Evolutionary conservation across 768 basidiomycete species (phyloP).

Genomic region (Mycena polygramma): DNA sequence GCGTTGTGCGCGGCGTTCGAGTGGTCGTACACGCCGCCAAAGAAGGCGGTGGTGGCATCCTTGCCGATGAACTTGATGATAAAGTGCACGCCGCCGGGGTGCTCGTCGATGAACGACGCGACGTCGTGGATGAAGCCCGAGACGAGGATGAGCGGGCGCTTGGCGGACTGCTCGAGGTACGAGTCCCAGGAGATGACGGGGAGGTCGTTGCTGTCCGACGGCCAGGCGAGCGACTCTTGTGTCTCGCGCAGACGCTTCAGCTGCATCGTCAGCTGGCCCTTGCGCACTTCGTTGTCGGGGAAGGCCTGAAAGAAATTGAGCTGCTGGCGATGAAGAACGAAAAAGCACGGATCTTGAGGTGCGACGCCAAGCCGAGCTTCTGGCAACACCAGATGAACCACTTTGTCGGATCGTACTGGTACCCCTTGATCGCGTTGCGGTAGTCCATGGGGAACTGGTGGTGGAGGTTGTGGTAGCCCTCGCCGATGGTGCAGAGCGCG

Average conservation of each 20-base stretch:
- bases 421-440: constrained; percentile 95
- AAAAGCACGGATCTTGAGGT: constrained; percentile 66
- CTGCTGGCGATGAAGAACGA: background rate
- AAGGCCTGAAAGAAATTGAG: constrained; percentile 52
- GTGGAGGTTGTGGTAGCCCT: constrained; percentile 99
- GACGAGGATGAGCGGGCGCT: constrained; percentile 87
- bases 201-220: constrained; percentile 80
- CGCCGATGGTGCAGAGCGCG: constrained; percentile 92
- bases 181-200: constrained; percentile 91
- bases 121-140: constrained; percentile 96
- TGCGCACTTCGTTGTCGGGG: constrained; percentile 76
- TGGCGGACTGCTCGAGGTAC: constrained; percentile 81
- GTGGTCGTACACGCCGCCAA: constrained; percentile 92
- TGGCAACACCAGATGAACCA: constrained; percentile 83
- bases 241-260: constrained; percentile 87
- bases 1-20: constrained; percentile 92
- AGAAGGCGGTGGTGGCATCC: constrained; percentile 95
- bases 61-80: constrained; percentile 90
- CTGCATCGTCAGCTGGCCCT: constrained; percentile 96
- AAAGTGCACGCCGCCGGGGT: constrained; percentile 92
- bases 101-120: constrained; percentile 87
- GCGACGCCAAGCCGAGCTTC: constrained; percentile 74
- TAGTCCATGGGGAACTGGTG: constrained; percentile 98
- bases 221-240: constrained; percentile 86
- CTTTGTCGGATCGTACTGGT: constrained; percentile 94